Evolutionary conservation across 2,329 filamentous ascomycete genomes (phyloP).

Genomic region (Nemania bipapillata): DNA sequence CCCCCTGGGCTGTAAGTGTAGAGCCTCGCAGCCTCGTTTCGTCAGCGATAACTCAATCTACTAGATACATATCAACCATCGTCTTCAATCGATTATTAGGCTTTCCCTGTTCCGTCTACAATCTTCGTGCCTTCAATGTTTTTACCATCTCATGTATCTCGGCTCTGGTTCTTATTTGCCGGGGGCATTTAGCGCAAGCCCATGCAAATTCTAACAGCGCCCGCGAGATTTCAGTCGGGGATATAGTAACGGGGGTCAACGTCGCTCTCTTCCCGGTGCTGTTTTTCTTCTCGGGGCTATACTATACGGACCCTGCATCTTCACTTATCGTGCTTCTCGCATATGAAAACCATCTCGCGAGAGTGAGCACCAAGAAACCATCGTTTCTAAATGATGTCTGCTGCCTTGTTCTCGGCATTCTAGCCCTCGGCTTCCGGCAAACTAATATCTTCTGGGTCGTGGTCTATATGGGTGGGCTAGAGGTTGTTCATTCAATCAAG

Average conservation of each 20-base stretch:
- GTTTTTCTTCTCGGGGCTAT: conserved; percentile 95
- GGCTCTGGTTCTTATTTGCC: conserved; percentile 62
- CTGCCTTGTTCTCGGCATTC: conserved; percentile 67
- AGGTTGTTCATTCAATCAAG: conserved; percentile 65
- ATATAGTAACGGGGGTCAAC: conserved; percentile 76
- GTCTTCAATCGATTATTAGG: conserved; percentile 51
- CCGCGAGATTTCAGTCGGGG: conserved; percentile 53
- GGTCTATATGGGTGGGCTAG: conserved; percentile 74
- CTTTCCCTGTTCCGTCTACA: conserved; percentile 54
- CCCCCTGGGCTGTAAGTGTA: conserved; percentile 80
- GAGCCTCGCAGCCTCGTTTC: conserved; percentile 30
- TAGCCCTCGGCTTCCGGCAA: conserved; percentile 82
- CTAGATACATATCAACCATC: conserved; percentile 56
- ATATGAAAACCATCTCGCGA: conserved; percentile 68
- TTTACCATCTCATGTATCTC: conserved; percentile 58
- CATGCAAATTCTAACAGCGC: conserved; percentile 16
- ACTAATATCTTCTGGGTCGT: conserved; percentile 98
- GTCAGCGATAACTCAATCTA: conserved; percentile 41
- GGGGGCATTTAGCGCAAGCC: conserved; percentile 56
- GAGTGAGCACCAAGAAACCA: conserved; percentile 53
- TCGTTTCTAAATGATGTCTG: conserved; percentile 56
- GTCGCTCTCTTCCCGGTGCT: conserved; percentile 86
- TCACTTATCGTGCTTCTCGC: conserved; percentile 77
- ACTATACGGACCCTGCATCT: conserved; percentile 92
- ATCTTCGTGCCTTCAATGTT: conserved; percentile 63